Evolutionary conservation across 2,329 filamentous ascomycete genomes (phyloP), one percentile per base, ranked within the genome.

Genomic region (Cercospora zeina): DNA sequence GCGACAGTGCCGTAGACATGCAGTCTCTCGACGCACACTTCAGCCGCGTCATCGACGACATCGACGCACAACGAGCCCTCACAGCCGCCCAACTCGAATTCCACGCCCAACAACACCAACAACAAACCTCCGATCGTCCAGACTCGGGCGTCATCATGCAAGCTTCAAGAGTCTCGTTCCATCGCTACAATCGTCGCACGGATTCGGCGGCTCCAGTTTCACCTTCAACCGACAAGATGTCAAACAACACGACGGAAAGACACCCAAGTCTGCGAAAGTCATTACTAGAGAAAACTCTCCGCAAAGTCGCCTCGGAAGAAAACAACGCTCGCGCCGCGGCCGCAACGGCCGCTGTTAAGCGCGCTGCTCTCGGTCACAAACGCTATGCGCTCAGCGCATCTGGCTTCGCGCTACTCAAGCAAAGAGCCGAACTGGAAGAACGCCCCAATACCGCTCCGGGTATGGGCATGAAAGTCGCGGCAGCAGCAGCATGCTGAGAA

Each of bases 31-130:
- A 66, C 16, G 54, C 50, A 7, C 62, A 67, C 16, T 65, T 67
- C 61, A 65, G 64, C 42, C 64, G 58, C 24, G 51, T 69, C 50
- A 62, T 69, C 8, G 59, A 64, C 24, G 61, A 68, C 27, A 56
- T 56, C 19, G 59, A 56, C 19, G 45, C 53, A 13, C 59, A 51
- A 24, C 36, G 31, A 31, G 54, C 54, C 11, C 33, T 54, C 30
- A 54, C 51, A 27, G 59, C 51, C 13, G 59, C 59, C 30, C 58
- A 60, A 34, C 27, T 60, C 5, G 58, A 60, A n/a, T 55, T 55
- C 27, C 49, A 62, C 39, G 37, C 39, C 21, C 54, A 49, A 11
- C 30, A 53, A 11, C 30, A 53, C 4, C 49, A 53, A 11, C 30
- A 53, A 2, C 49, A 53, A 36, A 21, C 36, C n/a, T 21, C 39